Evolutionary conservation across 2,329 filamentous ascomycete species (phyloP), one percentile per base, ranked within the genome.

Genomic region (Sarocladiaceae sp.): DNA sequence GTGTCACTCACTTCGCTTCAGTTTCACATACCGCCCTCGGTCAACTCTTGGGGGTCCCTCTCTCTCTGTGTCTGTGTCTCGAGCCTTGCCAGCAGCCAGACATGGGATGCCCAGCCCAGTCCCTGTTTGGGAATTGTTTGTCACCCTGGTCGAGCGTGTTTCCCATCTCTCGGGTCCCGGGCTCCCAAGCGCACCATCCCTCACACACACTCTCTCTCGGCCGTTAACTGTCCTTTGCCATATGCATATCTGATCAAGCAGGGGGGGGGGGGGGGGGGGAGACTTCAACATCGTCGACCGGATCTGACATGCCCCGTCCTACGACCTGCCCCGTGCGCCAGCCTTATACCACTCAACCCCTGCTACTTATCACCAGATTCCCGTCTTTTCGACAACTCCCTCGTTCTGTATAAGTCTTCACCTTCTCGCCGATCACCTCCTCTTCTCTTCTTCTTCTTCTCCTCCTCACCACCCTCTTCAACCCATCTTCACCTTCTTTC

Each of bases 391-490:
- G 35, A 39, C 43, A 41, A 42, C 46, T 39, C 43, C 26, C 41
- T 47, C 48, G 34, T 49, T 52, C 45, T 23, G 21, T 44, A 40
- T 29, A 39, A 43, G 35, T 41, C 34, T 15, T 39, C 23, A 27
- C 37, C 37, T 3, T 29, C 23, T n/a, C 13, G 13, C 37, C 29
- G 37, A 41, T 41, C 45, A 39, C 32, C 24, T 48, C 47, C 35
- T 26, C 33, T 40, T 44, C 27, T 33, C 32, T 41, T 47, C 39
- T 43, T 29, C 34, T 43, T 39, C 18, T 42, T 48, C 19, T 32
- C 11, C 24, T 43, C 33, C 20, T 42, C 39, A 31, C 26, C 40
- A 43, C 40, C 29, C 40, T 26, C 26, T 26, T 26, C 34, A 19
- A 19, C 33, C 33, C 6, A 23, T 43, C 40, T 43, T 24, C 21